These are phyloP conservation scores for Durusdinium trenchii DNA, from an alignment of 73 alveolate genomes.

Conservation along the genomic window DNA sequence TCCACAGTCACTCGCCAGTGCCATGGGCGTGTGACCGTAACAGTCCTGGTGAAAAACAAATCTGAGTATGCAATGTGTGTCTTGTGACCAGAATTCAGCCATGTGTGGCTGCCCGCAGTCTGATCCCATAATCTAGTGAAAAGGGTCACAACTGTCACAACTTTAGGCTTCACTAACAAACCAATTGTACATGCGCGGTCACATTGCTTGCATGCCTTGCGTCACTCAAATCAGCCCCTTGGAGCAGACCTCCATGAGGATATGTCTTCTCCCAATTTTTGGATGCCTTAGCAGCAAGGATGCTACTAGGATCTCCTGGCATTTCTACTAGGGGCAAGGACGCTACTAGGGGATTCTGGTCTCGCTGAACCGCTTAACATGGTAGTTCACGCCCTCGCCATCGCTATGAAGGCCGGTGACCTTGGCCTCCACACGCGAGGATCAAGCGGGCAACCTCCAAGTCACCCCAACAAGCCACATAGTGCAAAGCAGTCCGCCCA, in stretches of 20 bases:
- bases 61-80: too few species aligned
- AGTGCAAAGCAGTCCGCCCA: constrained; percentile 65
- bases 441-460: not conserved
- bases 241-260: constrained; percentile 25
- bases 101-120: not conserved
- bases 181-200: too few species aligned
- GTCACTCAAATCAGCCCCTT: too few species aligned
- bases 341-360: too few species aligned
- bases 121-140: not conserved
- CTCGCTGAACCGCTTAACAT: too few species aligned
- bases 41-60: not conserved
- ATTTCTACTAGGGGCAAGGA: too few species aligned
- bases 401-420: too few species aligned
- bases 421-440: constrained; percentile 43
- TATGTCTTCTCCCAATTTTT: constrained; percentile 44
- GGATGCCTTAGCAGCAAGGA: constrained; percentile 27
- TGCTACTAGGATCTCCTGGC: too few species aligned
- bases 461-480: constrained; percentile 89
- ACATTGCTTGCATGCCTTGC: too few species aligned
- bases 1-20: constrained; percentile 50
- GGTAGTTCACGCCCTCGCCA: too few species aligned
- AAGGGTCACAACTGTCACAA: not conserved
- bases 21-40: constrained; percentile 37
- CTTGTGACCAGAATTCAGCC: not conserved
- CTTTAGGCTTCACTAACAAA: too few species aligned